These are phyloP conservation scores for Colletotrichum destructivum DNA, from an alignment of 2,329 filamentous ascomycete species.

Conservation along the genomic window DNA sequence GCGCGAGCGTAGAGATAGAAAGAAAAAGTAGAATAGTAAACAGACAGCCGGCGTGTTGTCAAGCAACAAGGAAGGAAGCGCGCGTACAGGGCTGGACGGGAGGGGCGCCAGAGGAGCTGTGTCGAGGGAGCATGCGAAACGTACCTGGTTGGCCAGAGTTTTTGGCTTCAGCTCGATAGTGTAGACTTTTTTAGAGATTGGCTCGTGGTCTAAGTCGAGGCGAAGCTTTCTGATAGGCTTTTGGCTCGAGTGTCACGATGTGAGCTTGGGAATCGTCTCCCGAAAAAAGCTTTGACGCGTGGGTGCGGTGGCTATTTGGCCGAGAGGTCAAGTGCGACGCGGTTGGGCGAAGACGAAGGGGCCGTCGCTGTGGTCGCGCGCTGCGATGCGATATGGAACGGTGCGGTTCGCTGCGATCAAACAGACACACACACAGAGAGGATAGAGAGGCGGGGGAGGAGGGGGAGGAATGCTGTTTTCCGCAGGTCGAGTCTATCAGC, in stretches of 20 bases:
- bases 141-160: conserved; percentile 40
- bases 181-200: conserved; percentile 17
- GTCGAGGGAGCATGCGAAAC: conserved; percentile 38
- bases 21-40: conserved; percentile 15
- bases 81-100: conserved; percentile 39
- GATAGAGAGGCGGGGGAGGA: too few species aligned
- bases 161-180: conserved; percentile 23
- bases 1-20: neutral
- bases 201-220: conserved; percentile 36
- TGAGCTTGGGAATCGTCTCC: conserved; percentile 36
- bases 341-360: conserved; percentile 35
- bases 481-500: conserved; percentile 66
- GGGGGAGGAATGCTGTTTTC: conserved; percentile 50
- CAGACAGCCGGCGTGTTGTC: conserved; percentile 4
- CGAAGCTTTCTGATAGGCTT: conserved; percentile 43
- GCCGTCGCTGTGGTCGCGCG: conserved; percentile 46
- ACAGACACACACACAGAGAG: conserved; percentile 13
- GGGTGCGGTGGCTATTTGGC: conserved; percentile 22
- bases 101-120: conserved; percentile 39
- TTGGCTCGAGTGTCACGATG: conserved; percentile 42
- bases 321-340: conserved; percentile 40
- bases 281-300: conserved; percentile 37
- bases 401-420: conserved; percentile 20
- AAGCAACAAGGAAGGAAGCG: conserved; percentile 39
- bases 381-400: conserved; percentile 29